A percentile compares a stretch with the other conserved stretches of the same genome.
Conservation (phyloP, 164 flowering plant genomes). For the Buxus sempervirens region DNA sequence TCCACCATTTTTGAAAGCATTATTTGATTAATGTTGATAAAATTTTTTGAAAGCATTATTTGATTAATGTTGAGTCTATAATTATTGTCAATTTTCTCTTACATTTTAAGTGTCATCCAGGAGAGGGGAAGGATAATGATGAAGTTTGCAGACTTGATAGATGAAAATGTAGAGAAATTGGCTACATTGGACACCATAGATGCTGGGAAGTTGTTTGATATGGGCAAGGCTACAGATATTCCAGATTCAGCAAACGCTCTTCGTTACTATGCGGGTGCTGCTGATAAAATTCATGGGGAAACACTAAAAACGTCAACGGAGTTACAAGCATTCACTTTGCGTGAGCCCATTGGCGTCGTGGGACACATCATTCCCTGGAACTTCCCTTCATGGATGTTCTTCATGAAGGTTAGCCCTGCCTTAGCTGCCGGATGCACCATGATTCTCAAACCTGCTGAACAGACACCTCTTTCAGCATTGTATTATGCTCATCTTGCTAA, state of each 20-base stretch:
- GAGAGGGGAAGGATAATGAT: slow-evolving; percentile 57
- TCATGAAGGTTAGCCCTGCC: slow-evolving; percentile 60
- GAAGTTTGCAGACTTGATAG: slow-evolving; percentile 70
- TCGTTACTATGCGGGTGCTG: slow-evolving; percentile 84
- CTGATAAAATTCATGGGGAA: slow-evolving; percentile 79
- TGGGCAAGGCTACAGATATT: slow-evolving; percentile 38
- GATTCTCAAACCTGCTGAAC: slow-evolving; percentile 87
- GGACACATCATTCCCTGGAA: slow-evolving; percentile 90
- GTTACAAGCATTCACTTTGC: slow-evolving; percentile 59
- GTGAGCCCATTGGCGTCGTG: slow-evolving; percentile 80
- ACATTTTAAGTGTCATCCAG: slow-evolving; percentile 23
- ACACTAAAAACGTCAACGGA: slow-evolving; percentile 54
- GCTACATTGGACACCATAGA: slow-evolving; percentile 62
- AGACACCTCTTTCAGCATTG: slow-evolving; percentile 78
- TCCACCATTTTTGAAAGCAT: too few relatives aligned
- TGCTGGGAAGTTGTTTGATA: slow-evolving; percentile 52
- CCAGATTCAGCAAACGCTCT: slow-evolving; percentile 34
- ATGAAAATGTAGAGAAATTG: slow-evolving; percentile 54
- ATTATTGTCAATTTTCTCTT: too few relatives aligned
- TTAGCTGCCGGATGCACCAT: slow-evolving; percentile 88
- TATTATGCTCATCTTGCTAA: slow-evolving; percentile 74
- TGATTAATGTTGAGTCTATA: too few relatives aligned
- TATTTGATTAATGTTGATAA: too few relatives aligned
- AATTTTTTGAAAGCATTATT: too few relatives aligned
- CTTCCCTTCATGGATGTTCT: slow-evolving; percentile 48